Conservation (phyloP, 2,329 filamentous ascomycete species). For the Trichoderma oligosporum region DNA sequence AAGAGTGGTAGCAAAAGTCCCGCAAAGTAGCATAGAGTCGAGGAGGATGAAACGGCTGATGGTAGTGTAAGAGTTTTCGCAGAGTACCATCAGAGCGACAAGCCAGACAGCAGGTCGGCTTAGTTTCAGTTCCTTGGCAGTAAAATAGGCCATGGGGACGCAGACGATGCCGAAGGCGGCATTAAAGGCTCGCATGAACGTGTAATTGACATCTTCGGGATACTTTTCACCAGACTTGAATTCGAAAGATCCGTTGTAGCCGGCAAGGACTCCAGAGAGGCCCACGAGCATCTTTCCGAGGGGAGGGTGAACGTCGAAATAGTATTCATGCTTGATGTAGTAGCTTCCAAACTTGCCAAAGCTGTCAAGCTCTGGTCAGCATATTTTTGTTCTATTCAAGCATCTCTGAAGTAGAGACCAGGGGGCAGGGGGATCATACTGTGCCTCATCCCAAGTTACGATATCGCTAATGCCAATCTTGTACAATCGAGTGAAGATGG, state of each 20-base stretch:
- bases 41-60: slow-evolving; percentile 98
- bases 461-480: slow-evolving; percentile 67
- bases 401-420: neutral
- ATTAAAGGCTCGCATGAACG: slow-evolving; percentile 98
- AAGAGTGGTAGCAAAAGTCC: slow-evolving; percentile 94
- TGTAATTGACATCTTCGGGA: slow-evolving; percentile 89
- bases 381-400: neutral
- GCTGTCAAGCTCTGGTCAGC: slow-evolving; percentile 40
- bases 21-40: slow-evolving; percentile 97
- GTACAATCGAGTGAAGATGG: slow-evolving; percentile 64
- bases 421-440: slow-evolving; percentile 43
- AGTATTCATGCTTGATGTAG: slow-evolving; percentile 98
- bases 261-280: slow-evolving; percentile 89
- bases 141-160: slow-evolving; percentile 92
- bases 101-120: slow-evolving; percentile 87
- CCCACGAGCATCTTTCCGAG: slow-evolving; percentile 98
- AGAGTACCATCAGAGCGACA: slow-evolving; percentile 93
- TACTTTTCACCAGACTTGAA: slow-evolving; percentile 99
- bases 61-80: slow-evolving; percentile 98
- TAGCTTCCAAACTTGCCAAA: slow-evolving; percentile 98
- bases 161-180: slow-evolving; percentile 89
- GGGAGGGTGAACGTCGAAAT: slow-evolving; percentile 88
- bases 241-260: slow-evolving; percentile 98
- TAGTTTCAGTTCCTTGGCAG: slow-evolving; percentile 85
- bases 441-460: slow-evolving; percentile 65